phyloP scores from a whole-genome alignment of 495 filamentous ascomycete species.

The Aspergillus leporis region DNA sequence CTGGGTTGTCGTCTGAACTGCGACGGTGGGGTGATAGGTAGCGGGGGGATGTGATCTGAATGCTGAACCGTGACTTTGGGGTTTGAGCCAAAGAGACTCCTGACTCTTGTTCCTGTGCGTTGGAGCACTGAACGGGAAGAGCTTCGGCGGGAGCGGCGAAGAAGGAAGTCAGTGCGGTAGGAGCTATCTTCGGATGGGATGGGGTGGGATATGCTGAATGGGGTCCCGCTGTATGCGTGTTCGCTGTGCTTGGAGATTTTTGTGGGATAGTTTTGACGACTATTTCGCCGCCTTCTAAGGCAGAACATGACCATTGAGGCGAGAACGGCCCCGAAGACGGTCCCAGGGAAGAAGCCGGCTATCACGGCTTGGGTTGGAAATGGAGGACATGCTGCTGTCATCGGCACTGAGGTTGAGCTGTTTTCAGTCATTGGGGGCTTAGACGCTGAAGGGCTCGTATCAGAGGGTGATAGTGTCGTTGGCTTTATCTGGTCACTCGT shows the following conservation, averaged over 20 bases:
- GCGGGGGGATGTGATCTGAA: conserved; percentile 6
- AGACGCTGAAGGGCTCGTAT: conserved; percentile 4
- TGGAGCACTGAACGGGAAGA: conserved; percentile 37
- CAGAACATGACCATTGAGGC: conserved; percentile 46
- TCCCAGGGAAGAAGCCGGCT: conserved; percentile 65
- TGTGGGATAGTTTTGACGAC: conserved; percentile 13
- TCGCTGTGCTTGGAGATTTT: conserved; percentile 29
- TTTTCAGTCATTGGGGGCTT: conserved; percentile 19
- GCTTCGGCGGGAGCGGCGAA: conserved; percentile 31
- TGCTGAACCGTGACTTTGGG: conserved; percentile 4
- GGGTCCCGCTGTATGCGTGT: conserved; percentile 42
- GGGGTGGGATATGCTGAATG: conserved; percentile 56
- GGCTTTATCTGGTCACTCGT: conserved; percentile 22
- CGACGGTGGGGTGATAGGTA: conserved; percentile 35
- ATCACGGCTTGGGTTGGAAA: conserved; percentile 57
- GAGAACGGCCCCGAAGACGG: conserved; percentile 52
- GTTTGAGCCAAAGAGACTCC: conserved; percentile 34
- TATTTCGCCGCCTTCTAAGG: conserved; percentile 35
- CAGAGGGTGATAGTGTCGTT: conserved; percentile 18
- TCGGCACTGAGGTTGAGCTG: conserved; percentile 18
- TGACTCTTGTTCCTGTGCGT: conserved; percentile 38
- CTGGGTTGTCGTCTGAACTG: conserved; percentile 50
- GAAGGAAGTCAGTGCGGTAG: conserved; percentile 61
- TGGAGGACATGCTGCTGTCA: conserved; percentile 28
- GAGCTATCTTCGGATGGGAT: conserved; percentile 50